Conservation (phyloP, 306 rosid species). For the Lupinus albus region DNA sequence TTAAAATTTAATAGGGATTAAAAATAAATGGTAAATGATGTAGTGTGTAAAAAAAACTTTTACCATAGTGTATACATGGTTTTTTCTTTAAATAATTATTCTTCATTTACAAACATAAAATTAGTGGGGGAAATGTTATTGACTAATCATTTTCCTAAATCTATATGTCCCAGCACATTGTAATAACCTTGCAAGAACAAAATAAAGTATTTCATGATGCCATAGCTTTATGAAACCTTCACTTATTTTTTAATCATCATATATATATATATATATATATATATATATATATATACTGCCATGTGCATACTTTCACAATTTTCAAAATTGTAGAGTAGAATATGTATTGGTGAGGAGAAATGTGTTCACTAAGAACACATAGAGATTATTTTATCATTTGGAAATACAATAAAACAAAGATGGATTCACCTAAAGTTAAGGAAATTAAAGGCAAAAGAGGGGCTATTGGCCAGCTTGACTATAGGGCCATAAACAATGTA, state of each 20-base stretch:
- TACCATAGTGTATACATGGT: too few species aligned
- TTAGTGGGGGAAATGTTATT: too few species aligned
- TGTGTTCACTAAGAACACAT: conserved; percentile 30
- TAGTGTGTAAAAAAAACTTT: too few species aligned
- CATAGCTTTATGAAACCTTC: conserved; percentile 38
- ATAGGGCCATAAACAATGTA: conserved; percentile 40
- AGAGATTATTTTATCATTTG: conserved; percentile 4
- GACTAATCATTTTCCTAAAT: not conserved
- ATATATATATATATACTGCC: too few species aligned
- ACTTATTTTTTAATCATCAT: conserved; percentile 20
- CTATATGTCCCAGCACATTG: conserved; percentile 5
- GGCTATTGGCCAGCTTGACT: conserved; percentile 56
- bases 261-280: too few species aligned
- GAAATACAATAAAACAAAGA: conserved; percentile 13
- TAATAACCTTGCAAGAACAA: conserved; percentile 22
- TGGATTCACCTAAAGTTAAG: not conserved
- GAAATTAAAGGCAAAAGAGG: not conserved
- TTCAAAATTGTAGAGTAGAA: not conserved
- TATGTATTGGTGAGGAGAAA: conserved; percentile 39
- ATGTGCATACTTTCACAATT: conserved; percentile 37
- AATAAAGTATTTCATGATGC: conserved; percentile 38
- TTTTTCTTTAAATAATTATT: too few species aligned
- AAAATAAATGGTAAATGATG: too few species aligned
- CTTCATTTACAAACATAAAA: too few species aligned
- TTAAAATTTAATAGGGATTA: too few species aligned